phyloP scores from a whole-genome alignment of 164 flowering plant species.

The Berberis thunbergii region DNA sequence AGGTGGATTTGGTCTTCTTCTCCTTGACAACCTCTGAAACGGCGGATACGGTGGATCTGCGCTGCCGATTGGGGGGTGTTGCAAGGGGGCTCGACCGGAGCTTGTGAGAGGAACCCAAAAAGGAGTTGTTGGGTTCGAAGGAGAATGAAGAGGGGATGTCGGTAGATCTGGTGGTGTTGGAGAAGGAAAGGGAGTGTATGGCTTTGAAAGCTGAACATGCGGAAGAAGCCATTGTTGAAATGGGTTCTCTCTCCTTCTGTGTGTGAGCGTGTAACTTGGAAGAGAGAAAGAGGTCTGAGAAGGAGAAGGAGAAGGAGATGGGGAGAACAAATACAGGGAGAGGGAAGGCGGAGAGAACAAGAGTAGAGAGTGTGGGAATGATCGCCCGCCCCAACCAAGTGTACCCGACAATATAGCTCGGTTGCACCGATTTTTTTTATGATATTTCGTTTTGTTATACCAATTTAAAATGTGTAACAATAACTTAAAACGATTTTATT shows the following conservation, averaged over 20 bases:
- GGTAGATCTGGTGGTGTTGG: slow-evolving; percentile 25
- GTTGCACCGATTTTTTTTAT: too few species aligned
- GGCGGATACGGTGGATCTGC: slow-evolving; percentile 34
- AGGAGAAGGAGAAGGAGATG: slow-evolving; percentile 2
- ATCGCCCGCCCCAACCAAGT: slow-evolving; percentile 12
- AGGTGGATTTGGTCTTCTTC: slow-evolving; percentile 35
- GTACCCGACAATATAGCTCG: too few species aligned
- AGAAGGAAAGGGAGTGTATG: slow-evolving; percentile 14
- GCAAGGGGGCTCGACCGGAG: slow-evolving; percentile 15
- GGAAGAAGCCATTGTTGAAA: slow-evolving; percentile 21
- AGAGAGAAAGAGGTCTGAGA: background rate
- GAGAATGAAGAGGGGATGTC: slow-evolving; percentile 19
- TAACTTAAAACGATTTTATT: too few species aligned
- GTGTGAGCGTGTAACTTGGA: background rate
- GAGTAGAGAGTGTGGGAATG: slow-evolving; percentile 12
- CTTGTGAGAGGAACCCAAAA: slow-evolving; percentile 31
- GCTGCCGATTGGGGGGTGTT: slow-evolving; percentile 4
- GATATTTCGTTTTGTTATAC: too few species aligned
- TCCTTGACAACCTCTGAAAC: slow-evolving; percentile 66
- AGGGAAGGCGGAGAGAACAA: slow-evolving; percentile 27
- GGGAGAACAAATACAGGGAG: too few species aligned
- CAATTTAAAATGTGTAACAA: too few species aligned
- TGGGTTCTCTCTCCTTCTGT: background rate
- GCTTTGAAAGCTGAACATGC: slow-evolving; percentile 23
- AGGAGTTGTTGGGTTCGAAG: slow-evolving; percentile 18